A percentile compares a stretch with the other conserved stretches of the same genome.
Evolutionary conservation across 441 rosid genomes (phyloP).

Genomic region (Adansonia madagascariensis): DNA sequence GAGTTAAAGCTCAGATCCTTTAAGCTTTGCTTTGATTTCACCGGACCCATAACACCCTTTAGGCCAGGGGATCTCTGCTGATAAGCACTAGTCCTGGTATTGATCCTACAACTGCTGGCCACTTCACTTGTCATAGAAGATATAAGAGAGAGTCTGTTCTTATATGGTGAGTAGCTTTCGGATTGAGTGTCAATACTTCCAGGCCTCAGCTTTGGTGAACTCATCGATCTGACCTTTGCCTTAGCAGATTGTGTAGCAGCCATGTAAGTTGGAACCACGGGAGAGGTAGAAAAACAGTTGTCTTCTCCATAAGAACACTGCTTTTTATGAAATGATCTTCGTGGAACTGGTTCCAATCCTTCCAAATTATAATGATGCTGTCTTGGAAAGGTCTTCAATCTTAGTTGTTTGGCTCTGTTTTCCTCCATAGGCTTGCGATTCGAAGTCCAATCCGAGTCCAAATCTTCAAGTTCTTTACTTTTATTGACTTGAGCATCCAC

Average conservation of each 20-base stretch:
- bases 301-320: conserved; percentile 67
- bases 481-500: conserved; percentile 75
- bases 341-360: conserved; percentile 36
- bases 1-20: conserved; percentile 68
- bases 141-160: conserved; percentile 56
- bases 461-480: conserved; percentile 79
- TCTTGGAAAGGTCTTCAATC: conserved; percentile 38
- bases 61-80: conserved; percentile 87
- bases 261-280: conserved; percentile 76
- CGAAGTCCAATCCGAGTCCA: conserved; percentile 54
- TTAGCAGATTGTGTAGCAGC: conserved; percentile 85
- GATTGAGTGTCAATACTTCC: conserved; percentile 69
- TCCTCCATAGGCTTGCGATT: conserved; percentile 49
- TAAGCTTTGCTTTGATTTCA: conserved; percentile 49
- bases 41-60: conserved; percentile 53
- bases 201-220: conserved; percentile 76
- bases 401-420: conserved; percentile 44
- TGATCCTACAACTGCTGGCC: conserved; percentile 41
- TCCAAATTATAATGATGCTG: conserved; percentile 34
- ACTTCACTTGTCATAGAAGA: conserved; percentile 50
- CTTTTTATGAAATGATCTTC: conserved; percentile 58
- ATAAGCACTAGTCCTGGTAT: conserved; percentile 46
- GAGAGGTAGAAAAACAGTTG: conserved; percentile 44
- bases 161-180: conserved; percentile 77
- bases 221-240: conserved; percentile 75